Conservation (phyloP, 2,329 filamentous ascomycete species). For the Coniosporium uncinatum region DNA sequence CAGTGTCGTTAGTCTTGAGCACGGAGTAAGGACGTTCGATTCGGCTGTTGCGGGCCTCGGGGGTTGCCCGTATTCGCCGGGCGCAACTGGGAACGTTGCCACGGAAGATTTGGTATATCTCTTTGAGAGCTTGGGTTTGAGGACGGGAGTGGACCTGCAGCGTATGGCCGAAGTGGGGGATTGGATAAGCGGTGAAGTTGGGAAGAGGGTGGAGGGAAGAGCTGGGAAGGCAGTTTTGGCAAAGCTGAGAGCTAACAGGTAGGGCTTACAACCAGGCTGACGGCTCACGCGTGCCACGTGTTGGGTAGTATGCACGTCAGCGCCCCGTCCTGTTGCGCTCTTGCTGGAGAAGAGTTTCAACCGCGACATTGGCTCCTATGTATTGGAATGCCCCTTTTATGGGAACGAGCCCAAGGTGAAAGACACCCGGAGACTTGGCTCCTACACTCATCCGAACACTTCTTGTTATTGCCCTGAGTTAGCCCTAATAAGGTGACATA, state of each 20-base stretch:
- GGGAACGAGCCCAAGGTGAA: too few species aligned
- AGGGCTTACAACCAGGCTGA: too few species aligned
- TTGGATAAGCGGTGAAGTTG: conserved; percentile 28
- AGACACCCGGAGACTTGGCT: too few species aligned
- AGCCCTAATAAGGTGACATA: too few species aligned
- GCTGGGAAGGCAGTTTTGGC: conserved; percentile 29
- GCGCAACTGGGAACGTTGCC: conserved; percentile 81
- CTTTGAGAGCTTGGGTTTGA: conserved; percentile 66
- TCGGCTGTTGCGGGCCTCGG: conserved; percentile 75
- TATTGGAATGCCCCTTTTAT: too few species aligned
- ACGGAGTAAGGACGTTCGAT: conserved; percentile 76
- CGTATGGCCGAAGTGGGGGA: conserved; percentile 25
- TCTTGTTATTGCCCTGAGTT: too few species aligned
- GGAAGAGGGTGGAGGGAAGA: conserved; percentile 25
- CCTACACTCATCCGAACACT: too few species aligned
- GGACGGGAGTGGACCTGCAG: conserved; percentile 56
- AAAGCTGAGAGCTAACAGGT: conserved; percentile 11
- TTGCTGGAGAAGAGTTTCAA: too few species aligned
- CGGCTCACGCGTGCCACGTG: too few species aligned
- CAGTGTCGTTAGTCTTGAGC: conserved; percentile 68
- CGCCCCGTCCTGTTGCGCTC: too few species aligned
- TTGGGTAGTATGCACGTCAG: too few species aligned
- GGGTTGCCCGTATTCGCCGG: conserved; percentile 80
- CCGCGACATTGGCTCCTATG: too few species aligned
- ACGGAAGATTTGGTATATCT: conserved; percentile 81